Evolutionary conservation across 768 basidiomycete genomes (phyloP).

Genomic region (Arthromyces matolae): DNA sequence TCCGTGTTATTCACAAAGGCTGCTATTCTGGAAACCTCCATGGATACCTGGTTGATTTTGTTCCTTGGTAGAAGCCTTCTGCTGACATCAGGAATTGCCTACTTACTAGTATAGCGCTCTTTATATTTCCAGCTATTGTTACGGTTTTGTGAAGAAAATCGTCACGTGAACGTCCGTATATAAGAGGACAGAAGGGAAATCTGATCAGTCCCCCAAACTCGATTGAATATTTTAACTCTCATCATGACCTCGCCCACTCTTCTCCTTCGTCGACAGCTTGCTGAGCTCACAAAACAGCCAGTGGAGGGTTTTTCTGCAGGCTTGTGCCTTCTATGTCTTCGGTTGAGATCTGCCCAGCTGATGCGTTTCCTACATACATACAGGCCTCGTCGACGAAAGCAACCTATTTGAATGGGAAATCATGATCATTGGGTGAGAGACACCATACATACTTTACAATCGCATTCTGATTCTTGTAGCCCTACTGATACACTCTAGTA

Average conservation of each 20-base stretch:
- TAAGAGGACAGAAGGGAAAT: too few species aligned
- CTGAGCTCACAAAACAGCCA: conserved; percentile 86
- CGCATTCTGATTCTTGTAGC: conserved; percentile 37
- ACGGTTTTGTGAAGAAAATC: not conserved
- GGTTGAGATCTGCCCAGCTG: conserved; percentile 21
- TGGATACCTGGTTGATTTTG: too few species aligned
- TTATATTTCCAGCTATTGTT: too few species aligned
- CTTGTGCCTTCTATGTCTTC: conserved; percentile 28
- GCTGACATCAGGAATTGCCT: too few species aligned
- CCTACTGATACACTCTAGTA: conserved; percentile 93
- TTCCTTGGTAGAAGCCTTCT: too few species aligned
- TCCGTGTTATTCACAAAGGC: too few species aligned
- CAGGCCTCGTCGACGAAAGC: conserved; percentile 90
- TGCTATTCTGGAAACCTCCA: too few species aligned
- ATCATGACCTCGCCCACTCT: too few species aligned
- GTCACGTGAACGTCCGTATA: conserved; percentile 18
- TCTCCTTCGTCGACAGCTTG: conserved; percentile 73
- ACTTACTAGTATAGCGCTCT: too few species aligned
- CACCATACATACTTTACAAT: conserved; percentile 5
- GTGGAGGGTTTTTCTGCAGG: conserved; percentile 97
- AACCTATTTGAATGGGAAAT: conserved; percentile 98
- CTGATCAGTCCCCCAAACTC: too few species aligned
- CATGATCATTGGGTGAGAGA: conserved; percentile 82
- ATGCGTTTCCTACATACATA: conserved; percentile 27
- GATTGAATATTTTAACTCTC: too few species aligned